Evolutionary conservation across 768 basidiomycete genomes (phyloP).

Genomic region (Suillus subalutaceus): DNA sequence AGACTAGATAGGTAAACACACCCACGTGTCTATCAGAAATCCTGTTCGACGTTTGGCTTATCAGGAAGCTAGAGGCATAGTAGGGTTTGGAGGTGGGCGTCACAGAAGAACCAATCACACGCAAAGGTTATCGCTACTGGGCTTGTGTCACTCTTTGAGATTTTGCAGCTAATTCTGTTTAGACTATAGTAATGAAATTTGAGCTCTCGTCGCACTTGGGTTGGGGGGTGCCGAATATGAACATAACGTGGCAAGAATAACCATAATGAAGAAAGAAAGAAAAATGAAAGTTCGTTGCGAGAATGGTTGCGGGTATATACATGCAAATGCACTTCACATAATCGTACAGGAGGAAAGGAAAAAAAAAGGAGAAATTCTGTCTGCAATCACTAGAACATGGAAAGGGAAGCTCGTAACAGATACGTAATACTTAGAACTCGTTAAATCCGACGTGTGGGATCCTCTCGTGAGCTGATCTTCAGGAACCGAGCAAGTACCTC

Average conservation of each 20-base stretch:
- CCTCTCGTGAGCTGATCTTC: slow-evolving; percentile 75
- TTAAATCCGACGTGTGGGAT: slow-evolving; percentile 36
- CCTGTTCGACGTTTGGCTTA: slow-evolving; percentile 27
- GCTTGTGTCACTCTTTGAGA: background rate
- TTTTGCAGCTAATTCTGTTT: too few species aligned
- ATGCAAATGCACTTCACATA: slow-evolving; percentile 1
- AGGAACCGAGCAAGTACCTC: slow-evolving; percentile 84
- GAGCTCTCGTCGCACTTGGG: background rate
- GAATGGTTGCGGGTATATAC: slow-evolving; percentile 3
- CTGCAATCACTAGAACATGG: slow-evolving; percentile 2
- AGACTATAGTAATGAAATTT: background rate
- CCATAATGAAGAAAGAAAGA: background rate
- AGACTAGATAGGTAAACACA: slow-evolving; percentile 33
- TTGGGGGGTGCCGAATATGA: background rate
- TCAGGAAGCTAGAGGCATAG: slow-evolving; percentile 27
- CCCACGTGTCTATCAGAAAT: slow-evolving; percentile 31
- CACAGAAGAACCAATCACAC: background rate
- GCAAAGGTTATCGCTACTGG: background rate
- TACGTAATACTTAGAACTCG: slow-evolving; percentile 3
- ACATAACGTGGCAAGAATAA: background rate
- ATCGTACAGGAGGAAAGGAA: slow-evolving; percentile 1
- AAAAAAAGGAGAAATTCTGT: slow-evolving; percentile 1
- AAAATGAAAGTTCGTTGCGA: background rate
- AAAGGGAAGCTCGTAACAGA: slow-evolving; percentile 2
- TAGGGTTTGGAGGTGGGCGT: background rate